Evolutionary conservation across 2,329 filamentous ascomycete species (phyloP), one percentile per base, ranked within the genome.

Genomic region (Phialemoniopsis sp.): DNA sequence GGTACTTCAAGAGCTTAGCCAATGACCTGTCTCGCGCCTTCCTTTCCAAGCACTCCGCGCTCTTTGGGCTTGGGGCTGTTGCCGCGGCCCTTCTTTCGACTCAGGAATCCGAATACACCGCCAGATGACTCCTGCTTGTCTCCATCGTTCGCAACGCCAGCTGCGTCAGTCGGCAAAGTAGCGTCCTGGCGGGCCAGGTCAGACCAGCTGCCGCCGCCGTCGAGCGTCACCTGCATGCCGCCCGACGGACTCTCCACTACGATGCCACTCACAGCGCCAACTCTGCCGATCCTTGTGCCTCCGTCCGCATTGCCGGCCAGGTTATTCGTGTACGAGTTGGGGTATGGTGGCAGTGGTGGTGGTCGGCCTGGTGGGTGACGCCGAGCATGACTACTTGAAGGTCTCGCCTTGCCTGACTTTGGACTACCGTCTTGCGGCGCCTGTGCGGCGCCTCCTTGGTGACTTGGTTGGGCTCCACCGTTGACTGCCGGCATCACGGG

Each of bases 51-150:
- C 8, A 98, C 90, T 42, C 93, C 93, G 40, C 89, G 79, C 66
- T 97, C 90, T 60, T 89, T 91, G 18, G 90, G 90, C 67, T 95
- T 96, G 2, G 93, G 93, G 58, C 89, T 96, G 62, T 89, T 82
- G 40, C 89, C 89, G 46, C 90, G 76, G 19, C 90, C 89, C 68
- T 88, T 95, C 68, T 95, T 95, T 54, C 90, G 76, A 48, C 79
- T 87, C 44, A 97, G 71, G 60, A 98, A 94, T 2, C 89, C 87
- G 48, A 97, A 84, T 75, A 96, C 91, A 38, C 90, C 88, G 14
- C 83, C 81, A n/a, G 81, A 78, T 32, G 78, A 72, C 48, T 75
- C 68, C 9, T 54, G 60, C 59, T 74, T 85, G 49, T 65, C 70
- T 43, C 66, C 68, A n/a, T 62, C 70, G 51, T 54, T 56, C 29